phyloP scores from a whole-genome alignment of 2,329 filamentous ascomycete genomes.

The Dothideomycetidae sp. region DNA sequence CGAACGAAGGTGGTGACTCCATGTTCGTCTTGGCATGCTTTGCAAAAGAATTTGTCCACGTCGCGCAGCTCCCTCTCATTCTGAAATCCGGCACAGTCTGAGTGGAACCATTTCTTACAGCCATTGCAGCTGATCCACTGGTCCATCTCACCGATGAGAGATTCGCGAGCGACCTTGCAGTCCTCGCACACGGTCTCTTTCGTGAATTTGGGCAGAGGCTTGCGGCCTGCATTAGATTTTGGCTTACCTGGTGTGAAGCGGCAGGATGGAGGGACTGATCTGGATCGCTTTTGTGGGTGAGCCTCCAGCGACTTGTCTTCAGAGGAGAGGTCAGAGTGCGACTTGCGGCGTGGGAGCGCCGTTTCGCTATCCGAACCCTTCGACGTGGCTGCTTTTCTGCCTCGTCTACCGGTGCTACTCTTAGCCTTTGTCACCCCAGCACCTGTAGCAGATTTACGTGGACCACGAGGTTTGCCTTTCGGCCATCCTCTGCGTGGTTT shows the following conservation, averaged over 20 bases:
- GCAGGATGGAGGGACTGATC: slow-evolving; percentile 9
- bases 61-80: slow-evolving; percentile 49
- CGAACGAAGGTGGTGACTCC: slow-evolving; percentile 52
- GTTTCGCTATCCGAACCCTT: slow-evolving; percentile 1
- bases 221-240: slow-evolving; percentile 7
- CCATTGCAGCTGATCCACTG: slow-evolving; percentile 56
- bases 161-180: slow-evolving; percentile 41
- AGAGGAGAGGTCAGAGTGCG: neutral
- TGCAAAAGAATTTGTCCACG: slow-evolving; percentile 55
- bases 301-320: neutral
- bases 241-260: slow-evolving; percentile 5
- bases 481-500: slow-evolving; percentile 27
- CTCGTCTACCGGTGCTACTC: slow-evolving; percentile 2
- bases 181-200: slow-evolving; percentile 40
- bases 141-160: slow-evolving; percentile 39
- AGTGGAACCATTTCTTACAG: slow-evolving; percentile 55
- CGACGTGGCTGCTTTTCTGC: slow-evolving; percentile 3
- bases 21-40: slow-evolving; percentile 42
- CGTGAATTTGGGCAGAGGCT: slow-evolving; percentile 13
- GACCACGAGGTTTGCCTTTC: slow-evolving; percentile 32
- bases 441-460: slow-evolving; percentile 12
- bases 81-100: slow-evolving; percentile 51
- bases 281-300: neutral
- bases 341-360: slow-evolving; percentile 5
- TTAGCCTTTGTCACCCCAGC: slow-evolving; percentile 37